phyloP scores from a whole-genome alignment of 169 alveolate species.

The Sarcocystis neurona region DNA sequence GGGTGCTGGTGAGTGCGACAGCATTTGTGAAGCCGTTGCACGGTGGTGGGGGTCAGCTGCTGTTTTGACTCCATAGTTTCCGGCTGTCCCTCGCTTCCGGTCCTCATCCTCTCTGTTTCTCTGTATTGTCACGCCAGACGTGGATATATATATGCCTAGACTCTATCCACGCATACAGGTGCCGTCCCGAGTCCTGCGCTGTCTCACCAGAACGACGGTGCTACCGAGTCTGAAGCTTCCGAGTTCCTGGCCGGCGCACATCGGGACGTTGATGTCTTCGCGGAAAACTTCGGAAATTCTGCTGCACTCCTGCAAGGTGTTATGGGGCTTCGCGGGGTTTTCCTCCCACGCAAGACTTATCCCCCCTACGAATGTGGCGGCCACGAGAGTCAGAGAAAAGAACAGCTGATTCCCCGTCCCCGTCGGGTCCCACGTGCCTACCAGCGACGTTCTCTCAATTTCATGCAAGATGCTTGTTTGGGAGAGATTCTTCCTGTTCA shows the following conservation, averaged over 20 bases:
- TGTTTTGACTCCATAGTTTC: too few species aligned
- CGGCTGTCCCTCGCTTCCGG: too few species aligned
- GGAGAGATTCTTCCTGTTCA: slow-evolving; percentile 6
- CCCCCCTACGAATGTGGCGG: slow-evolving; percentile 59
- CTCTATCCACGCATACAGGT: too few species aligned
- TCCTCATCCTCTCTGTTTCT: too few species aligned
- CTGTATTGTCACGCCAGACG: too few species aligned
- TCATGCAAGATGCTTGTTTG: not conserved
- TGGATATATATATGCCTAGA: too few species aligned
- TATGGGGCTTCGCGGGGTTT: not conserved
- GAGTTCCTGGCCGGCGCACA: slow-evolving; percentile 58
- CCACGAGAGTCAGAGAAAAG: slow-evolving; percentile 55
- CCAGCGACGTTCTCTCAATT: slow-evolving; percentile 49
- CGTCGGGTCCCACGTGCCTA: slow-evolving; percentile 47
- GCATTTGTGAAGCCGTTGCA: too few species aligned
- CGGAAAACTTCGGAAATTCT: slow-evolving; percentile 11
- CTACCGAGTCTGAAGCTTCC: slow-evolving; percentile 56
- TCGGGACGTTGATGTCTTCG: not conserved
- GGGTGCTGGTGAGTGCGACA: too few species aligned
- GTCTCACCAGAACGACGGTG: slow-evolving; percentile 52
- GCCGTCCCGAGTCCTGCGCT: too few species aligned
- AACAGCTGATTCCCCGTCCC: slow-evolving; percentile 20
- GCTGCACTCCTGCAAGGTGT: not conserved
- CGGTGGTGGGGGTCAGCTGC: too few species aligned
- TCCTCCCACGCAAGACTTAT: slow-evolving; percentile 19